phyloP scores from a whole-genome alignment of 2,329 filamentous ascomycete species.

The Penicillium sp. region DNA sequence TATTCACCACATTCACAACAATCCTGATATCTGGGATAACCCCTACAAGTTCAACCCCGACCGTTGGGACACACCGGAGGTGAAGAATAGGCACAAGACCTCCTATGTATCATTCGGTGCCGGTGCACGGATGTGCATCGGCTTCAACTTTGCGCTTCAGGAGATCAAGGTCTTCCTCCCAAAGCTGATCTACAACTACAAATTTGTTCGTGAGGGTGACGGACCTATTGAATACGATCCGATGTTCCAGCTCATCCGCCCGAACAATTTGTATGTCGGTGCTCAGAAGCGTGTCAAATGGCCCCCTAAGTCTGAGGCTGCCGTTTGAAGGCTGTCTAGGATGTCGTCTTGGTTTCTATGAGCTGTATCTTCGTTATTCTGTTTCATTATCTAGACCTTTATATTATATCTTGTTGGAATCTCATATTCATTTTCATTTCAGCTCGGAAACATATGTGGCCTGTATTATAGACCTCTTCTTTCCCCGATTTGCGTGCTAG shows the following conservation, averaged over 20 bases:
- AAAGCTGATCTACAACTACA: constrained; percentile 60
- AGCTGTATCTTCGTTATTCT: background rate
- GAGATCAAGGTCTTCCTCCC: constrained; percentile 59
- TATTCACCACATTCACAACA: constrained; percentile 50
- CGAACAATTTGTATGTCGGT: constrained; percentile 29
- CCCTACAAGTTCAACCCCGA: constrained; percentile 60
- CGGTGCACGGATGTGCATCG: constrained; percentile 60
- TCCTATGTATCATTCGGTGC: constrained; percentile 61
- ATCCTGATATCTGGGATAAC: constrained; percentile 58
- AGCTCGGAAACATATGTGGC: too few relatives aligned
- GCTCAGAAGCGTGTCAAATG: constrained; percentile 21
- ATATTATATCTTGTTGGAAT: too few relatives aligned
- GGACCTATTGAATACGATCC: constrained; percentile 46
- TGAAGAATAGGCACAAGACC: constrained; percentile 53
- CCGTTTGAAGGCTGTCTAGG: background rate
- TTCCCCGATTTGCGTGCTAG: too few relatives aligned
- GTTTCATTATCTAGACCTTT: too few relatives aligned
- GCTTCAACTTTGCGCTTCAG: constrained; percentile 63
- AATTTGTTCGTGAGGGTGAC: constrained; percentile 52
- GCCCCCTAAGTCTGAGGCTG: constrained; percentile 11
- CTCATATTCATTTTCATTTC: too few relatives aligned
- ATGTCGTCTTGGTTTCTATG: background rate
- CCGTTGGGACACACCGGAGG: constrained; percentile 55
- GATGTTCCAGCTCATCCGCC: constrained; percentile 31
- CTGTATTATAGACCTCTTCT: too few relatives aligned